A percentile compares a stretch with the other conserved stretches of the same genome.
Evolutionary conservation across 2,329 filamentous ascomycete species (phyloP).

Genomic region (Beauveria varroae): DNA sequence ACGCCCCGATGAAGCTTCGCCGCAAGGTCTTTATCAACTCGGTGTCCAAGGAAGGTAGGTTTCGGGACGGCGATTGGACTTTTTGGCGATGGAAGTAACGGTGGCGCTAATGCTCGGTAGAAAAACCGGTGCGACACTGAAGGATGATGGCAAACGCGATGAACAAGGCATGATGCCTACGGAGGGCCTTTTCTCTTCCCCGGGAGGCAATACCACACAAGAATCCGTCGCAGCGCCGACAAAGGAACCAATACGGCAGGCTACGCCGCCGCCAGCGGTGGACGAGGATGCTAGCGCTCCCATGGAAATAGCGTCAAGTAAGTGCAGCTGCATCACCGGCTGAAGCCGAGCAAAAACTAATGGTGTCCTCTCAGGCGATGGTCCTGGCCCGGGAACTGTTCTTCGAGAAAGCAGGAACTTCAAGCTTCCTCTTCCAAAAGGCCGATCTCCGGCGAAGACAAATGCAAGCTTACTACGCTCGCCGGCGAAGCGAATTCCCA

Average conservation of each 20-base stretch:
- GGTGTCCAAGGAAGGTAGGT: constrained; percentile 32
- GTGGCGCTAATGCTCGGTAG: constrained; percentile 37
- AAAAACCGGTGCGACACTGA: constrained; percentile 80
- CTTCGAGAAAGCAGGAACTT: constrained; percentile 41
- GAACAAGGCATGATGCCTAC: constrained; percentile 88
- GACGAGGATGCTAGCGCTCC: constrained; percentile 33
- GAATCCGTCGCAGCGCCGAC: not conserved
- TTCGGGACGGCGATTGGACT: not conserved
- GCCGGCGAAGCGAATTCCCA: constrained; percentile 55
- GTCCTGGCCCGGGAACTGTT: constrained; percentile 45
- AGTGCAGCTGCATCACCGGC: constrained; percentile 17
- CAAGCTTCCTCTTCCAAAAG: constrained; percentile 28
- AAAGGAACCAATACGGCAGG: not conserved
- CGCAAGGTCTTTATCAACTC: constrained; percentile 26
- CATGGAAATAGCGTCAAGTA: constrained; percentile 48
- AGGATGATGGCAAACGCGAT: constrained; percentile 73
- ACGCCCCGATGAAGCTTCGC: constrained; percentile 23
- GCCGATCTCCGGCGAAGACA: constrained; percentile 57
- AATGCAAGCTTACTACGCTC: constrained; percentile 36
- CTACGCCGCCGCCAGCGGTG: constrained; percentile 17
- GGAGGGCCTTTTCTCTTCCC: constrained; percentile 83
- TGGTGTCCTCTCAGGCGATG: constrained; percentile 32
- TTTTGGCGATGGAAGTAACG: not conserved
- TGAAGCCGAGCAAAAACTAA: constrained; percentile 14
- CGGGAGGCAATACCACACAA: constrained; percentile 34